A percentile compares a stretch with the other conserved stretches of the same genome.
Conservation (phyloP, 345 rosid species). For the Boechera stricta region DNA sequence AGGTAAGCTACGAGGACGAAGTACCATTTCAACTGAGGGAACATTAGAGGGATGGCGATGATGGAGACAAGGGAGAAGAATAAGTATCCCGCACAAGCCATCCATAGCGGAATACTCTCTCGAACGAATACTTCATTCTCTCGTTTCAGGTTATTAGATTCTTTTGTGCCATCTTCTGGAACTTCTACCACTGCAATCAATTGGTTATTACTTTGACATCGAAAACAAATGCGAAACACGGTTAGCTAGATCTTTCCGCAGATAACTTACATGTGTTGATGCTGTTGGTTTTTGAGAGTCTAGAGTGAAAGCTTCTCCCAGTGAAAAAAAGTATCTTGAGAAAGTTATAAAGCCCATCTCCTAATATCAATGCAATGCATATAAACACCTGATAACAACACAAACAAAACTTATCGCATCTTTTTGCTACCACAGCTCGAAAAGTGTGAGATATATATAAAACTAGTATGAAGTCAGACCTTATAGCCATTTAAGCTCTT, state of each 20-base stretch:
- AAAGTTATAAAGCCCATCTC: conserved; percentile 94
- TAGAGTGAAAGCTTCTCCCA: conserved; percentile 53
- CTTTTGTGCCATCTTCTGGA: conserved; percentile 31
- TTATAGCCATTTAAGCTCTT: conserved; percentile 88
- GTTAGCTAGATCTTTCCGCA: not conserved
- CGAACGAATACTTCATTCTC: conserved; percentile 68
- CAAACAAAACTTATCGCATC: not conserved
- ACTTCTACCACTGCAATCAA: conserved; percentile 12
- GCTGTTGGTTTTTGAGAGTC: conserved; percentile 47
- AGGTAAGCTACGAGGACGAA: conserved; percentile 81
- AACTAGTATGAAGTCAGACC: conserved; percentile 44
- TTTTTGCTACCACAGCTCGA: not conserved
- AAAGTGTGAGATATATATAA: not conserved
- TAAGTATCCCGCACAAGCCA: conserved; percentile 72
- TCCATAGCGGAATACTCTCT: conserved; percentile 83
- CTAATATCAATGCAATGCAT: conserved; percentile 81
- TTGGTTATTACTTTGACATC: not conserved
- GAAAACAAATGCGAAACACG: not conserved
- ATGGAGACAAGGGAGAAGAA: conserved; percentile 73
- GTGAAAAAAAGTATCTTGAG: conserved; percentile 70
- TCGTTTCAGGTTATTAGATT: conserved; percentile 40
- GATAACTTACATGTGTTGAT: conserved; percentile 51
- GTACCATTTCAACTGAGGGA: conserved; percentile 92
- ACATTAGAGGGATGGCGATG: conserved; percentile 76
- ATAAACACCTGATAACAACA: conserved; percentile 79